A percentile compares a stretch with the other conserved stretches of the same genome.
Conservation (phyloP, 441 rosid species). For the Breynia disticha region DNA sequence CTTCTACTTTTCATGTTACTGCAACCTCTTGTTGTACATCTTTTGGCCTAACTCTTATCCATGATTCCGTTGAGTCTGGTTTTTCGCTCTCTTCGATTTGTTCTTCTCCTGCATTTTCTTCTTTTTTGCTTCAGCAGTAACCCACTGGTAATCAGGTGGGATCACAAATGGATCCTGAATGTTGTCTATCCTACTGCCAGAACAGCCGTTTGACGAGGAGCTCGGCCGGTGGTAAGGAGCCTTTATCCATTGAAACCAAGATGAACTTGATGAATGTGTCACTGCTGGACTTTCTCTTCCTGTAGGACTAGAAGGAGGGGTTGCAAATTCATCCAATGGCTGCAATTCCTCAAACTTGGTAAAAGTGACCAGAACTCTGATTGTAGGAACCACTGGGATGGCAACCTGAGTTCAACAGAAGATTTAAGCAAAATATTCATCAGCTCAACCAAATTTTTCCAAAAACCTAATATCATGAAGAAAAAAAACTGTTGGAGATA, state of each 20-base stretch:
- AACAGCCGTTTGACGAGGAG: slow-evolving; percentile 38
- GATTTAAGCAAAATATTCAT: not conserved
- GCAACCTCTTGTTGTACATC: slow-evolving; percentile 11
- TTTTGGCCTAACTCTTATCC: not conserved
- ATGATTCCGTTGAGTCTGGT: slow-evolving; percentile 27
- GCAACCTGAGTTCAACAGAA: slow-evolving; percentile 50
- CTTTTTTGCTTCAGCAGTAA: slow-evolving; percentile 88
- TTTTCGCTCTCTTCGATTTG: slow-evolving; percentile 67
- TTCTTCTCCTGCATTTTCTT: slow-evolving; percentile 91
- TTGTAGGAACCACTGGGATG: slow-evolving; percentile 94
- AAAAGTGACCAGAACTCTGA: slow-evolving; percentile 86
- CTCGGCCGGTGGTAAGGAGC: slow-evolving; percentile 59
- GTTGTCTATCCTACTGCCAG: slow-evolving; percentile 52
- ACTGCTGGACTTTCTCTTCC: slow-evolving; percentile 51
- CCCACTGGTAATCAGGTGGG: slow-evolving; percentile 78
- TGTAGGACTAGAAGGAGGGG: slow-evolving; percentile 87
- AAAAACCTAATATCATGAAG: no score
- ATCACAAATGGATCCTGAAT: slow-evolving; percentile 72
- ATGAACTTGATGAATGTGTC: slow-evolving; percentile 42
- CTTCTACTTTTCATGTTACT: not conserved
- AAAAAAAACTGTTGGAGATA: no score
- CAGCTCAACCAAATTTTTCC: no score
- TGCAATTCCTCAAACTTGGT: slow-evolving; percentile 90
- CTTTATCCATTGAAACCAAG: slow-evolving; percentile 99
- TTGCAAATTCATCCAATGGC: slow-evolving; percentile 80